phyloP scores from a whole-genome alignment of 495 filamentous ascomycete genomes.

The Aspergillus sclerotiicarbonarius region DNA sequence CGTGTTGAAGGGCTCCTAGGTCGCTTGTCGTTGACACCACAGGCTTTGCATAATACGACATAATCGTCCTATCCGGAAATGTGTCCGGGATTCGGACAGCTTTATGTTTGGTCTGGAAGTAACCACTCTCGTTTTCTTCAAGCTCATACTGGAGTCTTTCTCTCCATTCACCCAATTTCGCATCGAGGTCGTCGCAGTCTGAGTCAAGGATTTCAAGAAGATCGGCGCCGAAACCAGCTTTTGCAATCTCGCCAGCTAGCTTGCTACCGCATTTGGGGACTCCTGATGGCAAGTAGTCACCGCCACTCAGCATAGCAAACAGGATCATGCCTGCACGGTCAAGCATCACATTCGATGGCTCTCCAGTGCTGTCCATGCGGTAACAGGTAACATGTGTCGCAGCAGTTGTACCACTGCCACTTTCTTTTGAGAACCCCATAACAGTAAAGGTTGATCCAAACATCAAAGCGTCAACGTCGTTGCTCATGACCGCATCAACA shows the following conservation, averaged over 20 bases:
- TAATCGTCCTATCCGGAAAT: slow-evolving; percentile 76
- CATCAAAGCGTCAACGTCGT: slow-evolving; percentile 98
- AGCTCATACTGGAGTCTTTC: slow-evolving; percentile 72
- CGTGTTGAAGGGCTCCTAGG: slow-evolving; percentile 52
- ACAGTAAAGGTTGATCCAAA: slow-evolving; percentile 81
- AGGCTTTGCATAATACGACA: slow-evolving; percentile 84
- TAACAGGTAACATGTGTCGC: slow-evolving; percentile 89
- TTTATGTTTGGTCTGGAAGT: slow-evolving; percentile 73
- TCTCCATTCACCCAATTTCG: slow-evolving; percentile 65
- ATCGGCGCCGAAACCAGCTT: slow-evolving; percentile 80
- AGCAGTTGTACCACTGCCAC: slow-evolving; percentile 54
- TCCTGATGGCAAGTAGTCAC: slow-evolving; percentile 90
- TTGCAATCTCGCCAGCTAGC: slow-evolving; percentile 83
- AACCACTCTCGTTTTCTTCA: slow-evolving; percentile 77
- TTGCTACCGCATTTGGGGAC: slow-evolving; percentile 85
- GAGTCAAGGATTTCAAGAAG: slow-evolving; percentile 59
- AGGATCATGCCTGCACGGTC: slow-evolving; percentile 89
- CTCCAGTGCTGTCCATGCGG: slow-evolving; percentile 41
- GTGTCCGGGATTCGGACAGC: slow-evolving; percentile 70
- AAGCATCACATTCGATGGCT: slow-evolving; percentile 50
- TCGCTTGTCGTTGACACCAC: slow-evolving; percentile 65
- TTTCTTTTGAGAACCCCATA: slow-evolving; percentile 81
- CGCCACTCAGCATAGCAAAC: slow-evolving; percentile 92
- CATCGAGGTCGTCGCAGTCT: slow-evolving; percentile 45
- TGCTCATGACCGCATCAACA: slow-evolving; percentile 93